phyloP scores from a whole-genome alignment of 164 flowering plant species.

The grape (Vitis vinifera) region ASM3070453v1 NC_081811.1:17946501-17947000 shows the following conservation, averaged over 20 bases:
- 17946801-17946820: conserved; percentile 41
- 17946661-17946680: no score
- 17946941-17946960: conserved; percentile 40
- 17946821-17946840: conserved; percentile 40
- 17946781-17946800: conserved; percentile 37
- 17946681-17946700: no score
- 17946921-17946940: conserved; percentile 30
- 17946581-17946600: no score
- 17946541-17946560: no score
- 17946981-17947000: conserved; percentile 32
- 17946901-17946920: conserved; percentile 35
- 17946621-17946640: no score
- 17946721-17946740: not conserved
- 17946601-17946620: no score
- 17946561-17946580: no score
- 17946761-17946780: conserved; percentile 34
- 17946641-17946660: no score
- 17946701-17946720: not conserved
- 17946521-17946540: no score
- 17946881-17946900: conserved; percentile 23
- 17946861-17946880: conserved; percentile 43
- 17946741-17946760: conserved; percentile 34
- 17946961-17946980: conserved; percentile 39
- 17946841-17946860: conserved; percentile 45
- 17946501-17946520: no score